Percentiles rank a stretch among this genome's conserved stretches.
phyloP scores from a whole-genome alignment of 257 asterid genomes.

The Petunia axillaris region DNA sequence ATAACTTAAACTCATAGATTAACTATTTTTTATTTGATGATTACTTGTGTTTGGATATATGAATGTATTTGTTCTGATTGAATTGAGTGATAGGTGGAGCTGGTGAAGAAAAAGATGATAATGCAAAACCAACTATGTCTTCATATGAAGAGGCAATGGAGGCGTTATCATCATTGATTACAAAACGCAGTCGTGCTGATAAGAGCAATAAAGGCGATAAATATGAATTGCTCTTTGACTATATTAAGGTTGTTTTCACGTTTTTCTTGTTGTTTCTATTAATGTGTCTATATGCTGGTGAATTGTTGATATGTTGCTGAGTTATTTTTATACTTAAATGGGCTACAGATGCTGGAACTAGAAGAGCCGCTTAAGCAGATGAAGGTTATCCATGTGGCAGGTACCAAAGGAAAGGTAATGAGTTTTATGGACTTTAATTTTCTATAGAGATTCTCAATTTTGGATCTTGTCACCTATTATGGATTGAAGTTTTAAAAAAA shows the following conservation, averaged over 20 bases:
- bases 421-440: neutral
- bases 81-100: conserved; percentile 19
- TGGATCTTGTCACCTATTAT: conserved; percentile 13
- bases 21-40: neutral
- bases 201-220: conserved; percentile 82
- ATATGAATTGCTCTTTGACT: conserved; percentile 76
- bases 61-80: neutral
- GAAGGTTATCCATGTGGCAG: conserved; percentile 97
- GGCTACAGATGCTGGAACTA: conserved; percentile 69
- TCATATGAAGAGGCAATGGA: conserved; percentile 91
- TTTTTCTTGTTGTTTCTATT: neutral
- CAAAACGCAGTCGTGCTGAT: conserved; percentile 93
- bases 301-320: conserved; percentile 19
- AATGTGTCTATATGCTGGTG: neutral
- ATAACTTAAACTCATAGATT: too few relatives aligned
- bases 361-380: conserved; percentile 82
- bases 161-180: conserved; percentile 87
- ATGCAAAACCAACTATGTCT: conserved; percentile 40
- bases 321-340: conserved; percentile 24
- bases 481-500: neutral
- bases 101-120: conserved; percentile 49
- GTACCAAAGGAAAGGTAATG: conserved; percentile 97
- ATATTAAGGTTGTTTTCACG: conserved; percentile 60
- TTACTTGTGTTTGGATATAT: neutral
- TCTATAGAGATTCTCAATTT: conserved; percentile 18